Percentiles rank a stretch among this genome's conserved stretches.
Conservation (phyloP, 2,329 filamentous ascomycete species). For the Coniochaeta sp. region DNA sequence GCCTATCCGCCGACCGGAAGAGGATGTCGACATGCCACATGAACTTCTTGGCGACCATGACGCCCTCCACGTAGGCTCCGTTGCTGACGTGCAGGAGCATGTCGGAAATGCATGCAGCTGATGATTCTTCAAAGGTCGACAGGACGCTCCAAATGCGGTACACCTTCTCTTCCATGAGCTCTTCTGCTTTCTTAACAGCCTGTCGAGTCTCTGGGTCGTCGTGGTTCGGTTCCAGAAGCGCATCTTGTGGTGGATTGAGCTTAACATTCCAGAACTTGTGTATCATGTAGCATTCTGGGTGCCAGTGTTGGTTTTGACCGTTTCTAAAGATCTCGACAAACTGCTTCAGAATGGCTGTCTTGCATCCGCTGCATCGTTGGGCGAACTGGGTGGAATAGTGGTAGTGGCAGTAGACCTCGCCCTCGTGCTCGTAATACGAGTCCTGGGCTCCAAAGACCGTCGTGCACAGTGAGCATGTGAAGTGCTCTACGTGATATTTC, state of each 20-base stretch:
- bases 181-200: slow-evolving; percentile 75
- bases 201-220: slow-evolving; percentile 60
- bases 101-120: slow-evolving; percentile 95
- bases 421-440: slow-evolving; percentile 97
- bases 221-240: slow-evolving; percentile 32
- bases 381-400: slow-evolving; percentile 98
- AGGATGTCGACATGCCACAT: slow-evolving; percentile 93
- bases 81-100: slow-evolving; percentile 99
- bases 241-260: slow-evolving; percentile 56
- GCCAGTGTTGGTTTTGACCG: slow-evolving; percentile 97
- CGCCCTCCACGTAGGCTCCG: slow-evolving; percentile 89
- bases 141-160: slow-evolving; percentile 97
- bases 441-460: slow-evolving; percentile 98
- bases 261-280: slow-evolving; percentile 99
- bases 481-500: slow-evolving; percentile 99
- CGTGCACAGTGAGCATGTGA: slow-evolving; percentile 93
- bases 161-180: slow-evolving; percentile 95
- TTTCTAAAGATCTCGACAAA: slow-evolving; percentile 99
- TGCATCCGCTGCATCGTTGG: slow-evolving; percentile 91
- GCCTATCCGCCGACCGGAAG: slow-evolving; percentile 78
- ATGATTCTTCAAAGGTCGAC: slow-evolving; percentile 95
- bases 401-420: slow-evolving; percentile 95
- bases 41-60: slow-evolving; percentile 90
- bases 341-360: slow-evolving; percentile 95
- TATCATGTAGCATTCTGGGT: slow-evolving; percentile 99